Evolutionary conservation across 768 basidiomycete species (phyloP), one percentile per base, ranked within the genome.

Genomic region (Panaeolus cyanescens): DNA sequence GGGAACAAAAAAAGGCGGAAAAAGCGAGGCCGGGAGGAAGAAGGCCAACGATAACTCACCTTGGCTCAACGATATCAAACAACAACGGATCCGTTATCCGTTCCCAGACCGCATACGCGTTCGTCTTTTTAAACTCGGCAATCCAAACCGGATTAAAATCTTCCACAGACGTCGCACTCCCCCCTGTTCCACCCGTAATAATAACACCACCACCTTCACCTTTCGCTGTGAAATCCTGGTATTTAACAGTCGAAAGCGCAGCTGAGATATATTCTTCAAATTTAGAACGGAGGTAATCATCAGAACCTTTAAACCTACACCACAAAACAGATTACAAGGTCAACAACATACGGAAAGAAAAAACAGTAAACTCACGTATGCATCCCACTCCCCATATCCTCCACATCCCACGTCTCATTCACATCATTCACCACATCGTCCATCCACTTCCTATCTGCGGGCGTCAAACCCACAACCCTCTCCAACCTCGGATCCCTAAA

Each of bases 391-490:
- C 75, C 76, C 0, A 89, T 83, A 64, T 91, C 89, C 9, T 77
- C 77, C 4, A 87, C 85, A 59, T 85, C 83, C 90, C 90, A 96
- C 7, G 83, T 83, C 55, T 91, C 87, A 62, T 93, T 93, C 10
- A 96, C 93, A 63, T 94, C 93, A 57, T 82, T 85, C 37, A 96
- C 84, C 59, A 96, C 87, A 66, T 96, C 95, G 69, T 99, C 96
- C 85, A 99, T 93, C 97, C 97, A 99, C 73, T 93, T 96, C 61
- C 96, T 80, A 72, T 99, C 97, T 0, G 96, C 94, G 0, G 97
- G 80, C 2, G 96, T 98, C 65, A 99, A 76, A 5, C 85, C 86
- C 20, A 90, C 85, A 32, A 89, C 78, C 30, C 91, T 83, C 65
- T 96, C 95, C 5, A 97, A 70, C 68, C 83, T 87, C 3, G 88